These are phyloP conservation scores for Actinomortierella ambigua DNA, from an alignment of 371 early-diverging fungal species.

Conservation along the genomic window DNA sequence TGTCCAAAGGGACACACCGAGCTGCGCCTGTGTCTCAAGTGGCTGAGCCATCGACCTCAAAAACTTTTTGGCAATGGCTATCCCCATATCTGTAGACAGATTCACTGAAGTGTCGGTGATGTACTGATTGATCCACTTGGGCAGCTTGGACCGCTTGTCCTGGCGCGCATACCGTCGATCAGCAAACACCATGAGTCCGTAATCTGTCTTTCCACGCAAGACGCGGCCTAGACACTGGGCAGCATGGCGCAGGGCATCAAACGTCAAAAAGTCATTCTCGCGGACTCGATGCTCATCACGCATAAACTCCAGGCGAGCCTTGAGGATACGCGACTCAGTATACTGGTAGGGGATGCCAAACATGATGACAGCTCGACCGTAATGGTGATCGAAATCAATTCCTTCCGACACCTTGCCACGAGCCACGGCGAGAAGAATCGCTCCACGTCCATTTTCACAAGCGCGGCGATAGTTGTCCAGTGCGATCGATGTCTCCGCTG, in stretches of 20 bases:
- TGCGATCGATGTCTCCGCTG: slow-evolving; percentile 97
- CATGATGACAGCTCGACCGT: slow-evolving; percentile 98
- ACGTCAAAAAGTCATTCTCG: slow-evolving; percentile 99
- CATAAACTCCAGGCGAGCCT: slow-evolving; percentile 97
- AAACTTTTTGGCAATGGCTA: slow-evolving; percentile 94
- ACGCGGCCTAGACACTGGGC: slow-evolving; percentile 99
- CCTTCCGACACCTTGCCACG: slow-evolving; percentile 99
- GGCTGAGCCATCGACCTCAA: slow-evolving; percentile 98
- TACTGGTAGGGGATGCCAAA: slow-evolving; percentile 99
- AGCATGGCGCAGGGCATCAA: slow-evolving; percentile 99
- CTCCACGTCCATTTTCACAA: slow-evolving; percentile 99
- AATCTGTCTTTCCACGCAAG: slow-evolving; percentile 98
- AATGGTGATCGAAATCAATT: slow-evolving; percentile 99
- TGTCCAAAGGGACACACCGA: slow-evolving; percentile 67
- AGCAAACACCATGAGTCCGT: slow-evolving; percentile 99
- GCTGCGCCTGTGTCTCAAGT: slow-evolving; percentile 70
- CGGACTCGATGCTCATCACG: slow-evolving; percentile 92
- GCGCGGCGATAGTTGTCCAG: slow-evolving; percentile 96
- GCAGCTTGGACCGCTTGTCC: slow-evolving; percentile 97
- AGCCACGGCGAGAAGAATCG: slow-evolving; percentile 98
- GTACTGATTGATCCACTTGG: slow-evolving; percentile 97
- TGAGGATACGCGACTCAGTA: slow-evolving; percentile 96
- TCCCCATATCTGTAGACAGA: slow-evolving; percentile 98
- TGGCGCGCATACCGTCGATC: slow-evolving; percentile 95
- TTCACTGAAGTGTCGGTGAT: slow-evolving; percentile 92